Evolutionary conservation across 2,329 filamentous ascomycete species (phyloP).

Genomic region (Laburnicola sp.): DNA sequence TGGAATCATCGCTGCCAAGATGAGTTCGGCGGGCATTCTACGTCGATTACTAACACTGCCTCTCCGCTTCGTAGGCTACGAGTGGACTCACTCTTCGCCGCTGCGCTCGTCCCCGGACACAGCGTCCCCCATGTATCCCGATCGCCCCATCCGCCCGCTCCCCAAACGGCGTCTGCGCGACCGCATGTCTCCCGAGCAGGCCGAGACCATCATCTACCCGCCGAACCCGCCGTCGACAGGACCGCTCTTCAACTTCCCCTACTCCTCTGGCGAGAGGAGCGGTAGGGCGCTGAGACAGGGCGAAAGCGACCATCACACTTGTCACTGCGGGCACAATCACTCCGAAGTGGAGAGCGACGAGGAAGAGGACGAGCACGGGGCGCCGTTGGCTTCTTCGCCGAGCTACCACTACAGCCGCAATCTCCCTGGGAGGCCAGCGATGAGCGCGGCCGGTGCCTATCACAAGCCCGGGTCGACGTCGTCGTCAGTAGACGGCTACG

Average conservation of each 20-base stretch:
- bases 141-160: constrained; percentile 89
- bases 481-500: constrained; percentile 83
- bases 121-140: constrained; percentile 77
- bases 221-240: constrained; percentile 70
- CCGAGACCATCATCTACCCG: constrained; percentile 80
- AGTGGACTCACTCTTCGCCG: constrained; percentile 47
- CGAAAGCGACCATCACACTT: constrained; percentile 56
- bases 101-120: constrained; percentile 63
- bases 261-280: constrained; percentile 39
- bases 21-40: constrained; percentile 22
- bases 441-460: constrained; percentile 36
- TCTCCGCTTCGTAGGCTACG: constrained; percentile 44
- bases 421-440: constrained; percentile 29
- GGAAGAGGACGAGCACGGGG: constrained; percentile 51
- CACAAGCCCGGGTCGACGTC: constrained; percentile 59
- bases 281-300: constrained; percentile 47
- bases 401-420: constrained; percentile 44
- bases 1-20: constrained; percentile 20
- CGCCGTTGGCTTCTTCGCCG: constrained; percentile 46
- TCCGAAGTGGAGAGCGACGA: constrained; percentile 64
- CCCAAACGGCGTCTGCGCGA: constrained; percentile 88
- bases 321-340: constrained; percentile 51
- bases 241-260: constrained; percentile 75
- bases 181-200: constrained; percentile 81
- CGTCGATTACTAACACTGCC: constrained; percentile 40